Conservation (phyloP, 768 basidiomycete species). For the Hygrophoropsis aurantiaca region DNA sequence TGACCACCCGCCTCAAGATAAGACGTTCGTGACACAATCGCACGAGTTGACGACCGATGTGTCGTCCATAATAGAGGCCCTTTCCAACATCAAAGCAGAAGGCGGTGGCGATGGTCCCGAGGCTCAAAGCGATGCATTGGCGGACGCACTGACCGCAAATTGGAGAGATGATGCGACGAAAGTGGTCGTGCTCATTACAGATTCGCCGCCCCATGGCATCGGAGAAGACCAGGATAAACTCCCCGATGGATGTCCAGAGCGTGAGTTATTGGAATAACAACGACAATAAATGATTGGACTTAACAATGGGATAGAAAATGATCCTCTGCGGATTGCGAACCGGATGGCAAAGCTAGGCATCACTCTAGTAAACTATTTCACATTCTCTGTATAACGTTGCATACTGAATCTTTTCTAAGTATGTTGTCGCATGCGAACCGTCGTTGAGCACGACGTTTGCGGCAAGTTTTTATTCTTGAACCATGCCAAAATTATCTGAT, state of each 20-base stretch:
- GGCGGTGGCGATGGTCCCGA: conserved; percentile 59
- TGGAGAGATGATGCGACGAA: conserved; percentile 53
- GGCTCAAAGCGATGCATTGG: conserved; percentile 54
- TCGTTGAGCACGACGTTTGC: too few species aligned
- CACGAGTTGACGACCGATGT: conserved; percentile 53
- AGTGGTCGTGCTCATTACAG: conserved; percentile 58
- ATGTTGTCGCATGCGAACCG: conserved; percentile 57
- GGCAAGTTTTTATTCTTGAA: too few species aligned
- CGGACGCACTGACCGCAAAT: conserved; percentile 44
- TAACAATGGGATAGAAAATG: conserved; percentile 25
- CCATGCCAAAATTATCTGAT: too few species aligned
- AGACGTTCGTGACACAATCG: conserved; percentile 48
- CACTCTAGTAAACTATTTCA: conserved; percentile 41
- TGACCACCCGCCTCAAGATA: conserved; percentile 59
- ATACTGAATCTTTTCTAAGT: conserved; percentile 31
- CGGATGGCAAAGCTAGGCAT: conserved; percentile 55
- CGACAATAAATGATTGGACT: background rate
- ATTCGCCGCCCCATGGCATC: conserved; percentile 60
- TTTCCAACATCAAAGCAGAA: conserved; percentile 39
- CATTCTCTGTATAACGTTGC: too few species aligned
- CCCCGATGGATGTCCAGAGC: conserved; percentile 7
- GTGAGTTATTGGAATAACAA: background rate
- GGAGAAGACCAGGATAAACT: conserved; percentile 52
- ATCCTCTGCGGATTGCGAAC: conserved; percentile 27
- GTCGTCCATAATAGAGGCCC: conserved; percentile 39